Evolutionary conservation across 306 rosid species (phyloP), one percentile per base, ranked within the genome.

Genomic region (Lathyrus oleraceus): DNA sequence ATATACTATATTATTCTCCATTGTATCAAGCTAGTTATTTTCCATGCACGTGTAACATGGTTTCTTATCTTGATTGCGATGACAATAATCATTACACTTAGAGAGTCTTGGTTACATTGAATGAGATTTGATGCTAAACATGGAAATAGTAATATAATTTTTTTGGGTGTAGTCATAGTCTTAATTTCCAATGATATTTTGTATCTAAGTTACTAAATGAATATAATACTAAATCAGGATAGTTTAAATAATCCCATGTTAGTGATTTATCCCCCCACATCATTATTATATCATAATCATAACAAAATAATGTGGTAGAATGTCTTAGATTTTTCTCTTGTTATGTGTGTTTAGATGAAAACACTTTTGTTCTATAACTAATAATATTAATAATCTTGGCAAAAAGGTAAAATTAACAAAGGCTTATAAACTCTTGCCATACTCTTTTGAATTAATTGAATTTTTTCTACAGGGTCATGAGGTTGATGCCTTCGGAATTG

Each of bases 401-500:
- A 28, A 30, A 59, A 39, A 67, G 25, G 63, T 28, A 8, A 65
- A 45, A 25, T 52, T 67, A 35, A 17, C 35, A 5, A 58, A 54
- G 60, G 30, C 43, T 30, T 20, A 51, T 54, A 42, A 28, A 44
- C 63, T 68, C 17, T 45, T 62, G 21, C 23, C 51, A 36, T 47
- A 57, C 65, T 12, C 64, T 65, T 65, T 38, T 51, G 36, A 45
- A 36, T 64, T 32, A 59, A 69, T 76, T 65, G 30, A 23, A 20
- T 63, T 5, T 76, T 67, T 45, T 45, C 36, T 75, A 32, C 80
- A 95, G 99, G 99, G 99, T 72, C 99, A 95, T 78, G 96, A 95
- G 80, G 95, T 95, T 73, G 99, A 95, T 86, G 87, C 96, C 68
- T 95, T 67, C 71, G 99, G 99, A 73, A 95, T 95, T 76, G 99